These are phyloP conservation scores for Favolaschia claudopus DNA, from an alignment of 768 basidiomycete genomes.

Conservation along the genomic window DNA sequence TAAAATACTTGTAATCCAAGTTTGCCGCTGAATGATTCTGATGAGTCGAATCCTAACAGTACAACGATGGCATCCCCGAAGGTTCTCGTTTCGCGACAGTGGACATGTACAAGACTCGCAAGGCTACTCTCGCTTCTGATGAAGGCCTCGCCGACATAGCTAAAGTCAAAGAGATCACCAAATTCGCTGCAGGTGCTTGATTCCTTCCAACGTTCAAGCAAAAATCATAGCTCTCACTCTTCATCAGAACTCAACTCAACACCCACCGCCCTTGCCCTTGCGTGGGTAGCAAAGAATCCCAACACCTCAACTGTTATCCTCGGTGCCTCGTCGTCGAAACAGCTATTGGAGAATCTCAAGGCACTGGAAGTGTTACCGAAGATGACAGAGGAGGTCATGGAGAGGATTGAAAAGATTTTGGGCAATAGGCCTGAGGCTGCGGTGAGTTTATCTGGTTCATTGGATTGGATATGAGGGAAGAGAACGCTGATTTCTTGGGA, in stretches of 20 bases:
- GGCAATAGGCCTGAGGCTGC: conserved; percentile 55
- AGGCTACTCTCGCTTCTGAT: conserved; percentile 59
- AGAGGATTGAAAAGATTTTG: conserved; percentile 73
- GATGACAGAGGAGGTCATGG: conserved; percentile 69
- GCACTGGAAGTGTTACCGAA: conserved; percentile 78
- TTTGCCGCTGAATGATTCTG: background rate
- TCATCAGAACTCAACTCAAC: conserved; percentile 61
- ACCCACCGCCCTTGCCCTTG: conserved; percentile 73
- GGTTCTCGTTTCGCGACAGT: conserved; percentile 76
- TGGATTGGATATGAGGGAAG: background rate
- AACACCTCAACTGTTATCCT: conserved; percentile 73
- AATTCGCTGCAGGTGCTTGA: conserved; percentile 61
- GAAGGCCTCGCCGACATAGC: conserved; percentile 74
- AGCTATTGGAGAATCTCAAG: conserved; percentile 71
- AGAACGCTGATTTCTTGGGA: background rate
- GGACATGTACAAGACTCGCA: conserved; percentile 58
- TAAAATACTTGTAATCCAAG: background rate
- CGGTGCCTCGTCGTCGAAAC: conserved; percentile 69
- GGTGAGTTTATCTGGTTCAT: conserved; percentile 36
- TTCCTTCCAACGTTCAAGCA: background rate
- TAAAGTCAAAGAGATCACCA: conserved; percentile 73
- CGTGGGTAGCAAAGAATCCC: conserved; percentile 75
- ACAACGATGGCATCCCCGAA: conserved; percentile 78
- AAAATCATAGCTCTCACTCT: background rate
- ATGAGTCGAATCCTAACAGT: conserved; percentile 47